Conservation (phyloP, 2,329 filamentous ascomycete species). For the Aspergillus sp. region DNA sequence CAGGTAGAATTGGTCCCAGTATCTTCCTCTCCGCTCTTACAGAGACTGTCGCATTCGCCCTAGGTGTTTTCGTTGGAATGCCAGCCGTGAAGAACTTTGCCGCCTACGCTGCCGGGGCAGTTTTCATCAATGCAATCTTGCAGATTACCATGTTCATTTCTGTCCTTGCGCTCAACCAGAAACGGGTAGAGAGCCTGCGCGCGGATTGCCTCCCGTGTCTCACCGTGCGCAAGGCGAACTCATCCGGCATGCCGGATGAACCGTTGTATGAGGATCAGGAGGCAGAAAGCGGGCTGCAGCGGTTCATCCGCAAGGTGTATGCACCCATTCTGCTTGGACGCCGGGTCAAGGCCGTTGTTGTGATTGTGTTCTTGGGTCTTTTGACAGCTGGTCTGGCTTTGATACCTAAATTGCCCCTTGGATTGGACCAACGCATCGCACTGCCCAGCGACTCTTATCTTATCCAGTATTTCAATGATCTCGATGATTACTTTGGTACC, state of each 20-base stretch:
- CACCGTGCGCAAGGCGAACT: constrained; percentile 67
- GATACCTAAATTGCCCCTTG: constrained; percentile 75
- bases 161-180: constrained; percentile 83
- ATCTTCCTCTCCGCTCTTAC: constrained; percentile 93
- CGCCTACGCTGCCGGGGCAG: constrained; percentile 88
- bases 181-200: constrained; percentile 76
- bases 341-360: constrained; percentile 67
- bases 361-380: constrained; percentile 77
- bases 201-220: constrained; percentile 91
- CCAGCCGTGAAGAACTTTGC: constrained; percentile 97
- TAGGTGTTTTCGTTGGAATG: constrained; percentile 94
- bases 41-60: constrained; percentile 85
- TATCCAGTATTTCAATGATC: constrained; percentile 92
- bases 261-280: constrained; percentile 63
- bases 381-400: constrained; percentile 81
- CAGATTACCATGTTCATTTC: constrained; percentile 97
- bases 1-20: constrained; percentile 95
- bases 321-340: constrained; percentile 74
- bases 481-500: constrained; percentile 84
- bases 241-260: constrained; percentile 56
- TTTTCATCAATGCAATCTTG: constrained; percentile 93
- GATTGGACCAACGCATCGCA: constrained; percentile 88
- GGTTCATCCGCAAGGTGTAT: constrained; percentile 84
- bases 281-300: constrained; percentile 75
- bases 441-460: constrained; percentile 91